Evolutionary conservation across 495 filamentous ascomycete species (phyloP), one percentile per base, ranked within the genome.

Genomic region (Lichenothelia convexa): DNA sequence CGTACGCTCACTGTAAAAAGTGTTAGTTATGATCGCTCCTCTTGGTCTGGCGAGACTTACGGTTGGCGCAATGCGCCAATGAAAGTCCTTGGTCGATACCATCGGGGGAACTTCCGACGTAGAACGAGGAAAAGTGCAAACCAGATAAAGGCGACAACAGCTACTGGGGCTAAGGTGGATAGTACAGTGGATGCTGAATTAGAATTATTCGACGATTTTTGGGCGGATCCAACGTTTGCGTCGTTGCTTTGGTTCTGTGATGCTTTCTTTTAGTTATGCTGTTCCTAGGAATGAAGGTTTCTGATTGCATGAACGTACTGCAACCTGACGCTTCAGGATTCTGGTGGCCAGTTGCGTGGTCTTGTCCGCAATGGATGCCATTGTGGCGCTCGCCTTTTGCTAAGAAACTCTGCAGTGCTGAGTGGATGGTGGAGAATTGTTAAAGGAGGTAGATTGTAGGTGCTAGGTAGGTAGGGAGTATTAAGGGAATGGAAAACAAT

Each of bases 51-150:
- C 3, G 12, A 36, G 22, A 51, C 64, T 47, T 57, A 78, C 73
- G 66, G 65, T 30, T 78, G 60, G 26, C 67, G 67, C 44, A 93
- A 51, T 39, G 64, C 75, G 20, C 82, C 78, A 23, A 97, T 58
- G 54, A 87, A 93, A 17, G 83, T 86, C 57, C 87, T 68, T 2
- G 89, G 89, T 34, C 80, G 75, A 62, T 97, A 97, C 56, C 70
- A 77, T 31, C 86, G 71, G 39, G 64, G 69, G 34, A 87, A 63
- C 31, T 62, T 76, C 41, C 60, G 65, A 20, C 89, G 73, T 39
- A 97, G 59, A 38, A 89, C 51, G 34, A 93, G 55, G 65, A 94
- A 97, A 32, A 81, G 46, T 18, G 60, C 22, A 21, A 83, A 38
- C 57, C 85, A 83, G 40, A 71, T 57, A 23, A 45, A 54, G 6